Conservation (phyloP, 306 rosid genomes). For the Elaeagnus macrophylla region DNA sequence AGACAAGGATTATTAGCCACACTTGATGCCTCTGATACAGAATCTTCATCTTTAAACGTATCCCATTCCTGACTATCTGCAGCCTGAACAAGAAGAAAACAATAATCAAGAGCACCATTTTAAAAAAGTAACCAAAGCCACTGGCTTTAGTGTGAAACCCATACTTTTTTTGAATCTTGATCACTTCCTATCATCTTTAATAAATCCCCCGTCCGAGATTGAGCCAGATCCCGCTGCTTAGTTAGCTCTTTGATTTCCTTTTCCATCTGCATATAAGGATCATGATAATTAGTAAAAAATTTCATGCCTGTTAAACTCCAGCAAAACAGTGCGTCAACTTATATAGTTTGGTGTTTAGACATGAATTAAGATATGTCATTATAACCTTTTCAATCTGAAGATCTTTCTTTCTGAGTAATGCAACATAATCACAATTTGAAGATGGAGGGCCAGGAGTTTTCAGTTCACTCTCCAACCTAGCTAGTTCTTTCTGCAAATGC, state of each 20-base stretch:
- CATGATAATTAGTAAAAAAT: too few relatives aligned
- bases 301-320: too few relatives aligned
- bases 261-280: conserved; percentile 59
- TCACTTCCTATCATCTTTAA: conserved; percentile 57
- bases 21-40: conserved; percentile 64
- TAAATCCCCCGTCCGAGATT: conserved; percentile 84
- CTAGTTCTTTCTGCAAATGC: conserved; percentile 92
- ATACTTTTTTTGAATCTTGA: conserved; percentile 54
- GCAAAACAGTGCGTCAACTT: too few relatives aligned
- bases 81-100: conserved; percentile 23
- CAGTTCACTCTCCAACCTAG: conserved; percentile 91
- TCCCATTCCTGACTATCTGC: conserved; percentile 34
- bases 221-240: conserved; percentile 86
- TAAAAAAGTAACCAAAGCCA: conserved; percentile 13
- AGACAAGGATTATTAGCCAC: conserved; percentile 34
- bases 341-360: background rate
- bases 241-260: conserved; percentile 75
- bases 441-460: conserved; percentile 57
- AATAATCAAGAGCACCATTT: conserved; percentile 5
- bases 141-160: conserved; percentile 6
- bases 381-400: conserved; percentile 86
- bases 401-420: conserved; percentile 84
- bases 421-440: conserved; percentile 52
- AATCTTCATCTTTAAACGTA: conserved; percentile 65
- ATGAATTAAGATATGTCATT: background rate